Evolutionary conservation across 352 stramenopile genomes (phyloP), one percentile per base, ranked within the genome.

Genomic region (Phytophthora cryptogea): DNA sequence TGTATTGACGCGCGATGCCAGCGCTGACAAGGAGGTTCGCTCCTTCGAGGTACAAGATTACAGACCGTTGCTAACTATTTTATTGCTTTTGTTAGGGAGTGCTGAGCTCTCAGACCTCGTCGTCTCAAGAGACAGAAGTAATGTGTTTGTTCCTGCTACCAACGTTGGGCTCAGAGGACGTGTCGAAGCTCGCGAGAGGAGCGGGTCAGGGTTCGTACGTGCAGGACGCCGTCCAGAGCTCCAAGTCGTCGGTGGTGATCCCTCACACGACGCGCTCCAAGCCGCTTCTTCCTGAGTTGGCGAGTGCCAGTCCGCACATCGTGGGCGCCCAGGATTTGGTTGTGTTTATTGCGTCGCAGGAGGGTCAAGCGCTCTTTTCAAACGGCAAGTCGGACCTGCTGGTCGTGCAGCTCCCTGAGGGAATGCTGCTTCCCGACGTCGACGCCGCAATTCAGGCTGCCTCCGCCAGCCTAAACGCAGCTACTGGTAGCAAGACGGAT

Each of bases 261-360:
- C 77, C 83, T 6, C 83, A 92, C 54, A 92, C 85, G 40, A 92
- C 70, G 9, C 85, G 85, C 30, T 46, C 67, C 9, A 63, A 72
- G 31, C 65, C 77, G 39, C 68, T 90, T 44, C 55, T 74, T 13
- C 51, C 63, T 5, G 67, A 64, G 14, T 36, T 79, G 39, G 33
- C 51, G 10, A 50, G n/a, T 16, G 28, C 43, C 3, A 52, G 66
- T 44, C 70, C 70, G 13, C 67, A 76, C 17, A 45, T 76, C 8
- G 58, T 76, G 1, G 54, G 35, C 0, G n/a, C 30, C 5, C 28
- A 70, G 17, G 54, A 66, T 23, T 23, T 69, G 32, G 48, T 78
- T 57, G 52, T 59, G 5, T 83, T 81, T 60, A 59, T 83, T 35
- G 39, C 46, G 23, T 78, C 68, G 9, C 11, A 27, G 28, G 58